Percentiles rank a stretch among this genome's conserved stretches.
phyloP scores from a whole-genome alignment of 208 protist genomes.

The Strigomonas culicis region DNA sequence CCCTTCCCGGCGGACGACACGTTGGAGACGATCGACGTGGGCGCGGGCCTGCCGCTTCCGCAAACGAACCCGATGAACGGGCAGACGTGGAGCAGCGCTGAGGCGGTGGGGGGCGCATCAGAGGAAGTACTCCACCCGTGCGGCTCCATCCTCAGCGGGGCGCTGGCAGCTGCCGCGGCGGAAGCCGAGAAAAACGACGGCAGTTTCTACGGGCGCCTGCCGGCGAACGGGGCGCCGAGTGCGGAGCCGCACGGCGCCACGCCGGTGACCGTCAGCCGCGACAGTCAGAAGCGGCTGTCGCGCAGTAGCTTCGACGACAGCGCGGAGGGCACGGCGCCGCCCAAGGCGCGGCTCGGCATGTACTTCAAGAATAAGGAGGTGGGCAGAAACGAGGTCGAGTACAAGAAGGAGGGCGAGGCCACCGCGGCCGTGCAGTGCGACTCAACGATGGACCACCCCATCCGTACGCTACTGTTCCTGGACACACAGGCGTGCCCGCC shows the following conservation, averaged over 20 bases:
- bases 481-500: background rate
- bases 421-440: conserved; percentile 29
- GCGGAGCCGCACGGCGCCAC: background rate
- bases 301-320: conserved; percentile 3
- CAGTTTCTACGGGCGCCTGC: no score
- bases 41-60: no score
- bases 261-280: background rate
- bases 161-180: background rate
- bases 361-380: conserved; percentile 75
- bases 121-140: background rate
- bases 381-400: conserved; percentile 25
- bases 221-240: background rate
- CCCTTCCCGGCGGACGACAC: background rate
- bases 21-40: background rate
- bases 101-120: no score
- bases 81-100: no score
- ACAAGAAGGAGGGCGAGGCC: conserved; percentile 68
- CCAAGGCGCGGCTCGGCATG: conserved; percentile 42
- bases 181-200: background rate
- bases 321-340: background rate
- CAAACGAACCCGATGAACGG: background rate
- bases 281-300: conserved; percentile 1
- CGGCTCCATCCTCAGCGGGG: background rate
- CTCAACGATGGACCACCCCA: conserved; percentile 42
- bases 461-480: conserved; percentile 43